Base-by-base conservation (phyloP, 352 stramenopile genomes). In the Discostella stelligera region DNA sequence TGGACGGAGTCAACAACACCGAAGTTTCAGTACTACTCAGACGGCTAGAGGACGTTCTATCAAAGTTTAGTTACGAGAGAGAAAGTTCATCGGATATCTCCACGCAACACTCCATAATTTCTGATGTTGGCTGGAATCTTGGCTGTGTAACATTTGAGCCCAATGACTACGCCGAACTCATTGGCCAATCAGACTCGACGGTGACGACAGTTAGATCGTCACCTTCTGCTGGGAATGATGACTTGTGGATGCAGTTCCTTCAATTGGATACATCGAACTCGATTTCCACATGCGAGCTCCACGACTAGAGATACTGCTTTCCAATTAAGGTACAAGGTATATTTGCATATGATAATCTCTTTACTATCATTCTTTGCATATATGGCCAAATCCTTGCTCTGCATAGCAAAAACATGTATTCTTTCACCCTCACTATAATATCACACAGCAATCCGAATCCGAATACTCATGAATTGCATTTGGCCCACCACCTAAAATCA, bases 401-500 rank as follows among this genome's bases (percentile, higher is more conserved):
- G 27, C 5, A 32, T 32, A n/a, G n/a, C n/a, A n/a, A n/a, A n/a
- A n/a, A n/a, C n/a, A n/a, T n/a, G n/a, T n/a, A n/a, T 32, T 32
- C 27, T 32, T 32, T 5, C 27, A 32, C 27, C 27, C 27, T 14
- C 53, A 21, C 46, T 68, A 82, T 60, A 52, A 60, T 46, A 82
- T 48, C 13, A 68, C 48, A 50, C 74, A 82, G 44, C 74, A 82
- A 52, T 30, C 63, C 10, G 67, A 66, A 71, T 82, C 74, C 25
- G 30, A 65, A 55, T 82, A 74, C 20, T 82, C 74, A 70, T 82
- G 74, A 48, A 82, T 82, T 2, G 74, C 74, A 56, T 82, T 82
- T 0, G 74, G 74, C 13, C 74, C 74, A 18, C 74, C 74, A 54
- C 74, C 74, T n/a, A 82, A 66, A 32, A 82, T 82, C 74, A 82